These are phyloP conservation scores for Dinochytrium kinnereticum DNA, from an alignment of 371 early-diverging fungal genomes.

Conservation along the genomic window DNA sequence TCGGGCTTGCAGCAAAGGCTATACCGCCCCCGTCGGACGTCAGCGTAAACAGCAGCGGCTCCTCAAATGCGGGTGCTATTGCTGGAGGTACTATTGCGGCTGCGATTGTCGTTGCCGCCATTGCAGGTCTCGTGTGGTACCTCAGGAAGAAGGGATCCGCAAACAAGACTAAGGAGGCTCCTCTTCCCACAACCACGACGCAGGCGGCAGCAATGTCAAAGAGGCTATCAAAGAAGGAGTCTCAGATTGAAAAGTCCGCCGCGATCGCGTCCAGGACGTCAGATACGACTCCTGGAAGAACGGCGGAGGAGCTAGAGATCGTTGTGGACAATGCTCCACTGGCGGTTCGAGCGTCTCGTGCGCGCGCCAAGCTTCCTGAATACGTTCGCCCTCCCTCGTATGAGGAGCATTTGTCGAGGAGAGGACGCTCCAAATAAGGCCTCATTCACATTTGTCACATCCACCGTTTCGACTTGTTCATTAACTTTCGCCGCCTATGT, in stretches of 20 bases:
- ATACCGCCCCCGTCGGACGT: slow-evolving; percentile 9
- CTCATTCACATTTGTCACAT: too few relatives aligned
- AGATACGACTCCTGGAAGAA: slow-evolving; percentile 1
- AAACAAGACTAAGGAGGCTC: slow-evolving; percentile 1
- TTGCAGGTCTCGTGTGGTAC: slow-evolving; percentile 22
- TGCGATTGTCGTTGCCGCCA: slow-evolving; percentile 18
- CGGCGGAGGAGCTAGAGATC: background rate
- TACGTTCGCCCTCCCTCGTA: background rate
- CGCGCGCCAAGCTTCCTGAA: background rate
- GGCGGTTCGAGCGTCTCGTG: background rate
- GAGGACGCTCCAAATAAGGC: too few relatives aligned
- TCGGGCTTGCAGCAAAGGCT: background rate
- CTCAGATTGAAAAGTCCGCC: too few relatives aligned
- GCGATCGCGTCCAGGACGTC: too few relatives aligned
- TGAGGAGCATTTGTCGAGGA: slow-evolving; percentile 8
- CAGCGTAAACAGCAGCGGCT: too few relatives aligned
- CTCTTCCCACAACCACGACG: too few relatives aligned
- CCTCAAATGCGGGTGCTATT: slow-evolving; percentile 16
- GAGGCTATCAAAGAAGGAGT: background rate
- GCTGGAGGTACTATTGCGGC: slow-evolving; percentile 24
- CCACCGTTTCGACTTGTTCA: too few relatives aligned
- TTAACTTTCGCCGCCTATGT: too few relatives aligned
- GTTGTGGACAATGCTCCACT: background rate
- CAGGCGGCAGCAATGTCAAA: too few relatives aligned
- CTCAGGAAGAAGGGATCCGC: slow-evolving; percentile 18